A percentile compares a stretch with the other conserved stretches of the same genome.
Evolutionary conservation across 345 rosid species (phyloP).

Genomic region (Conringia planisiliqua): DNA sequence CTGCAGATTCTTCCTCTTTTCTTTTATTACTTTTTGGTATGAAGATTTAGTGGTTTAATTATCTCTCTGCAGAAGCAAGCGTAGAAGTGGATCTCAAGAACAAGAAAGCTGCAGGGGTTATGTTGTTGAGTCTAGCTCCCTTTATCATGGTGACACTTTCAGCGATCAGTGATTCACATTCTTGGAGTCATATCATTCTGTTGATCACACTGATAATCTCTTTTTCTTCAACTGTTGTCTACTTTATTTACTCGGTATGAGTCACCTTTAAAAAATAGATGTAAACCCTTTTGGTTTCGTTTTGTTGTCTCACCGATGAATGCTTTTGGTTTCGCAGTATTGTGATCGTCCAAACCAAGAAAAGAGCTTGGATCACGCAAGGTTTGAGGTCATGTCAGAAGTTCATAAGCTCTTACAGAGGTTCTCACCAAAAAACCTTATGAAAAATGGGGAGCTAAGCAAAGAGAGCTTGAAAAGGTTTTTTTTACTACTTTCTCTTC

Average conservation of each 20-base stretch:
- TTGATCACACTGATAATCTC: slow-evolving; percentile 23
- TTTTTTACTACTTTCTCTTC: not conserved
- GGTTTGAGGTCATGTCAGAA: slow-evolving; percentile 26
- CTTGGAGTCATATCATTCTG: slow-evolving; percentile 7
- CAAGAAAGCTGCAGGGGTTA: slow-evolving; percentile 21
- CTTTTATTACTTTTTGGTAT: not conserved
- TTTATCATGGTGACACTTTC: slow-evolving; percentile 24
- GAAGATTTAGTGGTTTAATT: not conserved
- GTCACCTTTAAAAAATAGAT: not conserved
- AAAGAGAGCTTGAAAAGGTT: slow-evolving; percentile 26
- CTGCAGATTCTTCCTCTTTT: not conserved
- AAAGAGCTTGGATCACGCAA: slow-evolving; percentile 24
- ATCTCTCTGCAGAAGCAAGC: not conserved
- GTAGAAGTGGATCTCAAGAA: slow-evolving; percentile 15
- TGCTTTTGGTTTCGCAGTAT: slow-evolving; percentile 7
- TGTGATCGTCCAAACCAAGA: slow-evolving; percentile 10
- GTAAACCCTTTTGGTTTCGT: not conserved
- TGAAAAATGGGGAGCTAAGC: slow-evolving; percentile 8
- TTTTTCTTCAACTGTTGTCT: not conserved
- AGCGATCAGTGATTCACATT: not conserved
- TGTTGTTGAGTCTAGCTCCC: slow-evolving; percentile 17
- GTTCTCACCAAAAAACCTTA: slow-evolving; percentile 16
- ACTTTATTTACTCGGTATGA: slow-evolving; percentile 24
- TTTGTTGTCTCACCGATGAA: not conserved
- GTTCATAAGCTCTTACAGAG: slow-evolving; percentile 15